These are phyloP conservation scores for Cymbopogon flexuosus DNA, from an alignment of 202 grass and related monocot species.

Conservation along the genomic window DNA sequence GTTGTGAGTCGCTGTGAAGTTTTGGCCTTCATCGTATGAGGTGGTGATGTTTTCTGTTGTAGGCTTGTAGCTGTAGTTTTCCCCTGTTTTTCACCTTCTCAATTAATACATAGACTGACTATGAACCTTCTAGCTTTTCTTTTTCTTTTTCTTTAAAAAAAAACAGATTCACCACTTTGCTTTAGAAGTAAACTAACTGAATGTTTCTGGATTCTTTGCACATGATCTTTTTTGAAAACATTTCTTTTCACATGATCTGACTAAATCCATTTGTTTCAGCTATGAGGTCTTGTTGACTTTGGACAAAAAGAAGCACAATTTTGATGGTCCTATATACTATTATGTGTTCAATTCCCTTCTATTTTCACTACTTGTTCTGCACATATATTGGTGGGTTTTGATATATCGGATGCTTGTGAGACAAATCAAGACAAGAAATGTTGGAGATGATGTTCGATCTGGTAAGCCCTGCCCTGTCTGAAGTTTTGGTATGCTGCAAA, in stretches of 20 bases:
- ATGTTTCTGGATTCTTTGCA: conserved; percentile 11
- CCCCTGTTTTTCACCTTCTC: not conserved
- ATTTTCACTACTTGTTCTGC: conserved; percentile 76
- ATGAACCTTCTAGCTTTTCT: not conserved
- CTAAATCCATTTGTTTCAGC: conserved; percentile 43
- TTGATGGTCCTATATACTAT: conserved; percentile 82
- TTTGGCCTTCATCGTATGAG: not conserved
- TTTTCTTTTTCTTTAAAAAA: too few species aligned
- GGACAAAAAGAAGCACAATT: conserved; percentile 76
- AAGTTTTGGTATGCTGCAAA: conserved; percentile 9
- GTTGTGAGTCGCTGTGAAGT: not conserved
- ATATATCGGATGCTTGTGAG: conserved; percentile 85
- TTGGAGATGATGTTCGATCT: conserved; percentile 92
- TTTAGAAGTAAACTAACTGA: not conserved
- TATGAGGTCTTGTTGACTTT: conserved; percentile 83
- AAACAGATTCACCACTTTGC: not conserved
- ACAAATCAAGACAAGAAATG: conserved; percentile 66
- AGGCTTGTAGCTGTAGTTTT: not conserved
- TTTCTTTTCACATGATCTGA: conserved; percentile 4
- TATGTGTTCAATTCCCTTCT: conserved; percentile 91
- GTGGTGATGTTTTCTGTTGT: not conserved
- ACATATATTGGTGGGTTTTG: conserved; percentile 91
- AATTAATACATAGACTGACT: not conserved
- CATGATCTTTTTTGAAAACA: not conserved
- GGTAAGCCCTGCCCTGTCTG: conserved; percentile 40